Conservation (phyloP, 2,329 filamentous ascomycete genomes). For the Berkeleyomyces rouxiae region DNA sequence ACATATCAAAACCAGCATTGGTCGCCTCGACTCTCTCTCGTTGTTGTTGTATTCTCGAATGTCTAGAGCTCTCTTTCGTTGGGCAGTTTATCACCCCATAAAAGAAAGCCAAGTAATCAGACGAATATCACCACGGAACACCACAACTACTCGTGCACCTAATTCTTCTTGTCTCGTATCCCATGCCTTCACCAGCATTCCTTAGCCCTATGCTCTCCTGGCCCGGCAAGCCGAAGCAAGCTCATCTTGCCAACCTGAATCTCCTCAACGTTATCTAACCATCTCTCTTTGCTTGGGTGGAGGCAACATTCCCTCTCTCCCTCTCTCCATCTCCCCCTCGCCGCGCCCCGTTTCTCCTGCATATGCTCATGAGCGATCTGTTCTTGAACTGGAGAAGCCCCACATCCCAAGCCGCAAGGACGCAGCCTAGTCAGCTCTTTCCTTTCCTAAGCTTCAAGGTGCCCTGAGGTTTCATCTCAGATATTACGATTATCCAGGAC, state of each 20-base stretch:
- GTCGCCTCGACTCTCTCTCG: no score
- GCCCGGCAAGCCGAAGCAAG: background rate
- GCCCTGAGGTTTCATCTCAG: background rate
- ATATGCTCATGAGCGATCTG: slow-evolving; percentile 11
- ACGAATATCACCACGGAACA: background rate
- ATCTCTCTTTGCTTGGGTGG: background rate
- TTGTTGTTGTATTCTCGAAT: background rate
- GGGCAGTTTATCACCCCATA: background rate
- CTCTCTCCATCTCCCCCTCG: background rate
- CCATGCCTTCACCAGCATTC: background rate
- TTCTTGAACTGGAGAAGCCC: slow-evolving; percentile 10
- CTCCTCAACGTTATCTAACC: background rate
- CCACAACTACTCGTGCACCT: background rate
- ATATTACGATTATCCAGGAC: background rate
- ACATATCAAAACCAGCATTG: no score
- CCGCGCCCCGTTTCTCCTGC: slow-evolving; percentile 12
- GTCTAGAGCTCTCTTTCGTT: no score
- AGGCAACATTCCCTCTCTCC: slow-evolving; percentile 3
- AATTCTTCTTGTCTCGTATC: background rate
- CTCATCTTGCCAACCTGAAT: background rate
- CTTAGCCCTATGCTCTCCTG: background rate
- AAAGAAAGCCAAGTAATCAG: background rate
- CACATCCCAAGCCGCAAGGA: slow-evolving; percentile 4
- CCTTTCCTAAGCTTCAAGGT: background rate
- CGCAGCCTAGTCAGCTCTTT: background rate